Base-by-base conservation (phyloP, 1,139 yeast genomes). In the Pneumocystis murina region DNA sequence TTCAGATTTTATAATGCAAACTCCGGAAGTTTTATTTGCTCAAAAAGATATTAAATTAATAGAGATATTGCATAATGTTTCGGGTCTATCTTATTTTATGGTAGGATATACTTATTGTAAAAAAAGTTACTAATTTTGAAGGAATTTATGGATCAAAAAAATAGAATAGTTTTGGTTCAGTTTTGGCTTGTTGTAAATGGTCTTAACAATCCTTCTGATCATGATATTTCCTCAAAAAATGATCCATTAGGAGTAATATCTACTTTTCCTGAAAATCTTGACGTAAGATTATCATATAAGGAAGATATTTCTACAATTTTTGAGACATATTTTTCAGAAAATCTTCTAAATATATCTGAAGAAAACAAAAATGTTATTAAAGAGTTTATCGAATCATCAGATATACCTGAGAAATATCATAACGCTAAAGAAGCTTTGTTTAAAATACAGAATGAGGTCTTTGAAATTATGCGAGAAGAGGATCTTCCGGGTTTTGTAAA, bases 141-240 rank as follows among this genome's bases (percentile, higher is more conserved):
- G 73, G 84, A 80, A 63, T 86, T 79, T 69, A 79, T 86, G 82
- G 80, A 79, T 38, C 77, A 78, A 61, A 70, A 81, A 33, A 74
- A 78, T 10, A 73, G 82, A 62, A 70, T 77, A 1, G 73, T 75
- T 2, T 68, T 80, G 36, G 71, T 88, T 3, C 83, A 82, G 61
- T 84, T 84, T 66, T 88, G 91, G 87, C 73, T 80, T 12, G 79
- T 82, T 0, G 85, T 87, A 1, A 87, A 88, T 67, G 77, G 80
- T 0, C 78, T 87, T 54, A 82, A 84, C 69, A 87, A 86, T 62
- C 96, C 96, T 0, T 73, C 87, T 35, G 92, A 86, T n/a, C 72
- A 71, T 54, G 75, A 74, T 16, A 73, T 71, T 33, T 71, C 69
- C 4, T 66, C 65, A 17, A 69, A 65, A 24, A 68, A 68, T 30